Base-by-base conservation (phyloP, 2,329 filamentous ascomycete genomes). In the Colletotrichum destructivum region DNA sequence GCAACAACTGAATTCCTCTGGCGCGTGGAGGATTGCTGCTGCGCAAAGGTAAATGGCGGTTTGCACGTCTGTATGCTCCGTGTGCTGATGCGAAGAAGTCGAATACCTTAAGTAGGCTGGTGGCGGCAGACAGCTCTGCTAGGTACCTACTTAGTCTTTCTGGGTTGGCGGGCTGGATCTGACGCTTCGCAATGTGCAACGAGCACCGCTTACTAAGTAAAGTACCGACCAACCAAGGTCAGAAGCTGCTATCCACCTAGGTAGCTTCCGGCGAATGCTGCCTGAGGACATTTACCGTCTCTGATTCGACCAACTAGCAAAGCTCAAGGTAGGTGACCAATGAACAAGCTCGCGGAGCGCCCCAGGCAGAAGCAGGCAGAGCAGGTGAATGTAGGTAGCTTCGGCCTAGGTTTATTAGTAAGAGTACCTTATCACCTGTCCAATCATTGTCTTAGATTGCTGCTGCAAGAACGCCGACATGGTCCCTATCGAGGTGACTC, bases 281-380 rank as follows among this genome's bases (percentile, higher is more conserved):
- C 69, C 69, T 71, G 38, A 71, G 69, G 64, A 62, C 40, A 9
- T 15, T 8, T 1, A 5, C 44, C 4, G 9, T 44, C 47, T 49
- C 42, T 68, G 57, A 69, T 71, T 71, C 57, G 69, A 9, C 62
- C 35, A 46, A 1, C 51, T 21, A 8, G 9, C 8, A 44, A 18
- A 52, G 51, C 46, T 69, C 46, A 15, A 13, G 13, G 5, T 15
- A 8, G 26, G 9, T n/a, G 67, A 40, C 69, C 57, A 71, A 69
- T 71, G 38, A 31, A 42, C 47, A 54, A 21, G 46, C 52, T 42
- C 21, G 7, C 42, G n/a, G 3, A 2, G 8, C 18, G n/a, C n/a
- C 12, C 23, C 21, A 71, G 63, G 64, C 51, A 68, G 51, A n/a
- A 62, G 23, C 44, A 67, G 57, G 51, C 57, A 62, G 57, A 46